phyloP scores from a whole-genome alignment of 208 protist genomes.

The Naegleria fowleri region DNA sequence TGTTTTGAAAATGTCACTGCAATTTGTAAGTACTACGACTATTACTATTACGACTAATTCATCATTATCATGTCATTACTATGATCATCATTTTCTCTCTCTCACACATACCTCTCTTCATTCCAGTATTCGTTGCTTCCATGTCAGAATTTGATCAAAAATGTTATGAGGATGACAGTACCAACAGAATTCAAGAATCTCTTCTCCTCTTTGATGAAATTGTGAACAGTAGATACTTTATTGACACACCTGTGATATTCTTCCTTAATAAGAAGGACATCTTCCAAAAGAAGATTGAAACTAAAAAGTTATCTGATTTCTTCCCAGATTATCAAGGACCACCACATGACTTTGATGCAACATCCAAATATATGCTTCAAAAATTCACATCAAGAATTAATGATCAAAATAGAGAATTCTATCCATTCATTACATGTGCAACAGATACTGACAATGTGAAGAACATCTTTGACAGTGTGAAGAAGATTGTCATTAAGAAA shows the following conservation, averaged over 20 bases:
- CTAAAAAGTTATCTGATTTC: slow-evolving; percentile 45
- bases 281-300: slow-evolving; percentile 63
- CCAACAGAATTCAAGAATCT: slow-evolving; percentile 68
- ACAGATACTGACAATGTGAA: slow-evolving; percentile 22
- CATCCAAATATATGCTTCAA: not conserved
- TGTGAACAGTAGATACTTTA: slow-evolving; percentile 61
- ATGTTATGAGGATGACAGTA: slow-evolving; percentile 56
- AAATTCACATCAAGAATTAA: slow-evolving; percentile 1
- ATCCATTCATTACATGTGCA: not conserved
- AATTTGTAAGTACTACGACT: slow-evolving; percentile 33
- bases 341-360: not conserved
- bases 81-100: too few relatives aligned
- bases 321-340: slow-evolving; percentile 65
- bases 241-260: slow-evolving; percentile 61
- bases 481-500: slow-evolving; percentile 6
- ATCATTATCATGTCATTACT: too few relatives aligned
- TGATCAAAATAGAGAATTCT: not conserved
- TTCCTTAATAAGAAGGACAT: slow-evolving; percentile 68
- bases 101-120: too few relatives aligned
- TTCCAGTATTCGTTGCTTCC: slow-evolving; percentile 31
- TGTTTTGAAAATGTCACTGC: slow-evolving; percentile 33
- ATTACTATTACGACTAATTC: too few relatives aligned
- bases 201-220: slow-evolving; percentile 68
- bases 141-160: slow-evolving; percentile 65
- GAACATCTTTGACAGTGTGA: not conserved